phyloP scores from a whole-genome alignment of 805 yeast species.

The Candida pseudoglaebosa region DNA sequence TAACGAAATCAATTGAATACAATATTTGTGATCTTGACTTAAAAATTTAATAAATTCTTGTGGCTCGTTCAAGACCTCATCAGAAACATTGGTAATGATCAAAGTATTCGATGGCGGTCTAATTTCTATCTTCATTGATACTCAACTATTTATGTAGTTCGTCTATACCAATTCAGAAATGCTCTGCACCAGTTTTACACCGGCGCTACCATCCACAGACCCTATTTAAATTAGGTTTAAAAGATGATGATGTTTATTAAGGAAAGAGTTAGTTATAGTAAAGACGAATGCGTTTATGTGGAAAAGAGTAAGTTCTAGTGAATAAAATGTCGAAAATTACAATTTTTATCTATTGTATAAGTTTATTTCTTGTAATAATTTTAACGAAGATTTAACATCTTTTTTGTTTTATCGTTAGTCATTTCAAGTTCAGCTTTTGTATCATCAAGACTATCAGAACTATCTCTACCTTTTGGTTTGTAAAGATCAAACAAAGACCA shows the following conservation, averaged over 20 bases:
- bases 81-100: conserved; percentile 27
- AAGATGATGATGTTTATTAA: too few species aligned
- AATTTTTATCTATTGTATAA: not conserved
- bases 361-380: not conserved
- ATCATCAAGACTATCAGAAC: conserved; percentile 8
- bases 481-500: conserved; percentile 79
- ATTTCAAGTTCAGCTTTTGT: conserved; percentile 12
- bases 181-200: too few species aligned
- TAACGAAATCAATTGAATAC: conserved; percentile 32
- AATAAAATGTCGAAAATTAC: too few species aligned
- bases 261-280: too few species aligned
- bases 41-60: conserved; percentile 21
- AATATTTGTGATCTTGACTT: conserved; percentile 13
- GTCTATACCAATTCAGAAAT: too few species aligned
- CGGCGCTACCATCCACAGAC: too few species aligned
- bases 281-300: too few species aligned
- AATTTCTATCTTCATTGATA: conserved; percentile 1
- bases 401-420: conserved; percentile 15
- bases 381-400: conserved; percentile 24
- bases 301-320: too few species aligned
- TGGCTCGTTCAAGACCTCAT: conserved; percentile 23
- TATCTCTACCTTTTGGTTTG: conserved; percentile 19
- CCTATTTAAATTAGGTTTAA: too few species aligned
- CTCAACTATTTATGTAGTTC: too few species aligned
- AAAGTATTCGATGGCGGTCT: conserved; percentile 31